Evolutionary conservation across 2,329 filamentous ascomycete species (phyloP).

Genomic region (Botrytis squamosa): DNA sequence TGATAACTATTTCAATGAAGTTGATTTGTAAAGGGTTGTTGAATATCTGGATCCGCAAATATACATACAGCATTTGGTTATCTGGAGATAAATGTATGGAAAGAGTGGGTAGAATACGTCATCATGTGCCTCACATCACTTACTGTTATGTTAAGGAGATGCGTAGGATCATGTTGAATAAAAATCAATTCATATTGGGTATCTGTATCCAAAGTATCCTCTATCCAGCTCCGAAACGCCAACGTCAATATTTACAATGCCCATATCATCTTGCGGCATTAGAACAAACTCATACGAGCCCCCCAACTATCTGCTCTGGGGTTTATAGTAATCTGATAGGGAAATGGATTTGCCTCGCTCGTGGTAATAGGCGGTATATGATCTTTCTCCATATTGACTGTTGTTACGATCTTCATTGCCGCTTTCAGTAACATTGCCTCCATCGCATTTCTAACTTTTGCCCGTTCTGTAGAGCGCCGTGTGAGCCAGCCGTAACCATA

Average conservation of each 20-base stretch:
- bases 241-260: slow-evolving; percentile 20
- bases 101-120: not conserved
- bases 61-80: not conserved
- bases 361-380: slow-evolving; percentile 97
- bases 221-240: slow-evolving; percentile 27
- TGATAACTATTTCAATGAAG: not conserved
- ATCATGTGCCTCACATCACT: not conserved
- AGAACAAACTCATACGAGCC: slow-evolving; percentile 67
- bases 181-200: slow-evolving; percentile 33
- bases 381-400: slow-evolving; percentile 85
- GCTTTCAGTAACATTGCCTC: slow-evolving; percentile 84
- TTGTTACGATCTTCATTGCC: slow-evolving; percentile 83
- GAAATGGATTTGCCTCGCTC: slow-evolving; percentile 88
- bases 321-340: slow-evolving; percentile 88
- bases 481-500: slow-evolving; percentile 20
- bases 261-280: slow-evolving; percentile 25
- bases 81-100: not conserved
- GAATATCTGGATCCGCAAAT: not conserved
- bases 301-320: slow-evolving; percentile 79
- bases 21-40: not conserved
- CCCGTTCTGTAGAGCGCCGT: slow-evolving; percentile 59
- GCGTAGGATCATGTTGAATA: not conserved
- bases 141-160: not conserved
- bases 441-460: slow-evolving; percentile 87
- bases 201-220: slow-evolving; percentile 32